Evolutionary conservation across 2,329 filamentous ascomycete genomes (phyloP), one percentile per base, ranked within the genome.

Genomic region (Ambrosiella cleistominuta): DNA sequence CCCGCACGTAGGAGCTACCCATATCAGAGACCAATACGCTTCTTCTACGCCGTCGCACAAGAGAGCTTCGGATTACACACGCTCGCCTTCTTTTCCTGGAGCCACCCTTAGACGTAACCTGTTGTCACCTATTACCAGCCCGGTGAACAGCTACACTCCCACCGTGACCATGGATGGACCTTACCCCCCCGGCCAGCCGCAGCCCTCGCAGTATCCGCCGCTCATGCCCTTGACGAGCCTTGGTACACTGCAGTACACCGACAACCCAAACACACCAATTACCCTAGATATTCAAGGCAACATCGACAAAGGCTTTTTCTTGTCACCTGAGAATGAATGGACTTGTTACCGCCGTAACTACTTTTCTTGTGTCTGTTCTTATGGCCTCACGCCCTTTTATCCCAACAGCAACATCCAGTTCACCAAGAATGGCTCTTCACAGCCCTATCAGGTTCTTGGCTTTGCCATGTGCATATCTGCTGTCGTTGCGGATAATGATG

Each of bases 281-380:
- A 83, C 82, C 62, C 77, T 86, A 17, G 83, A 86, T 12, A 86
- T 95, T 62, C 76, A 83, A 37, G 87, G 86, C 40, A 84, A 81
- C 64, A 88, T 95, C 61, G 87, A 94, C 68, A 94, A 95, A 65
- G 89, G 89, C 0, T 94, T 95, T 70, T 95, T 95, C 67, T 73
- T 82, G 40, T 78, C 78, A 2, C 55, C 50, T n/a, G 89, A 94
- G 58, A 76, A 79, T 15, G 87, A 90, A 64, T 95, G 88, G 88
- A 95, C 89, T 0, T 95, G 89, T 71, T 95, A 95, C 67, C 78
- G 89, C 39, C 79, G 90, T 49, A 95, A 95, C 68, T 95, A 95
- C 70, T 93, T 95, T 67, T 84, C 86, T 0, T 88, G 93, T 57
- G 80, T 83, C 56, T 91, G 87, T 68, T 87, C 85, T 2, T 95